Evolutionary conservation across 306 rosid species (phyloP).

Genomic region (Aeschynomene evenia): DNA sequence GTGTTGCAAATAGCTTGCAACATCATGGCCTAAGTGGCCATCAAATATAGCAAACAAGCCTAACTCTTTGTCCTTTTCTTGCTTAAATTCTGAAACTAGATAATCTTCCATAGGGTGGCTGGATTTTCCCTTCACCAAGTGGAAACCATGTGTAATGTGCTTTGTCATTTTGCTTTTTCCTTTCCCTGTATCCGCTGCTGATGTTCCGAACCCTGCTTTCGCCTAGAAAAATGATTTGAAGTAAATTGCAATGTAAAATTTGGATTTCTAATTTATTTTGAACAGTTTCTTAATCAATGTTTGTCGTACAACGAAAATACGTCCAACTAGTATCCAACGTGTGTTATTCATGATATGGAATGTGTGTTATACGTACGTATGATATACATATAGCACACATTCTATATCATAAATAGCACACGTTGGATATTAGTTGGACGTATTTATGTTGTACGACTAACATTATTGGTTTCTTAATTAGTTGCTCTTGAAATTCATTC

Average conservation of each 20-base stretch:
- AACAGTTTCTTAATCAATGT: too few species aligned
- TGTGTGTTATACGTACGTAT: too few species aligned
- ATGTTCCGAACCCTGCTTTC: slow-evolving; percentile 44
- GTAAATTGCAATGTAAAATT: neutral
- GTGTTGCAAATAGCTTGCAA: slow-evolving; percentile 68
- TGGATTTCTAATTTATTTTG: slow-evolving; percentile 5
- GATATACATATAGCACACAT: too few species aligned
- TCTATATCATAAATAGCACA: too few species aligned
- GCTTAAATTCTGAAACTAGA: slow-evolving; percentile 77
- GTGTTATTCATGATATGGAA: too few species aligned
- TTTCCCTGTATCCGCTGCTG: slow-evolving; percentile 74
- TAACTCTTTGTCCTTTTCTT: slow-evolving; percentile 67
- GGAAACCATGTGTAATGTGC: slow-evolving; percentile 76
- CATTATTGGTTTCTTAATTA: too few species aligned
- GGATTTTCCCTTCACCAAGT: slow-evolving; percentile 83
- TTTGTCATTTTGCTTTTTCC: slow-evolving; percentile 96
- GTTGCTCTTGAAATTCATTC: too few species aligned
- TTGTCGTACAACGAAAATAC: too few species aligned
- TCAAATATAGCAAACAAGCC: slow-evolving; percentile 95
- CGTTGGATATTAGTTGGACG: too few species aligned
- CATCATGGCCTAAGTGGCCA: slow-evolving; percentile 84
- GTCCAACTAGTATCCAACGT: too few species aligned
- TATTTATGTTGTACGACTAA: too few species aligned
- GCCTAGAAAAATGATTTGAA: slow-evolving; percentile 30
- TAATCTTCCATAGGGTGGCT: slow-evolving; percentile 90